phyloP scores from a whole-genome alignment of 306 rosid genomes.

The Dryas drummondii region DNA sequence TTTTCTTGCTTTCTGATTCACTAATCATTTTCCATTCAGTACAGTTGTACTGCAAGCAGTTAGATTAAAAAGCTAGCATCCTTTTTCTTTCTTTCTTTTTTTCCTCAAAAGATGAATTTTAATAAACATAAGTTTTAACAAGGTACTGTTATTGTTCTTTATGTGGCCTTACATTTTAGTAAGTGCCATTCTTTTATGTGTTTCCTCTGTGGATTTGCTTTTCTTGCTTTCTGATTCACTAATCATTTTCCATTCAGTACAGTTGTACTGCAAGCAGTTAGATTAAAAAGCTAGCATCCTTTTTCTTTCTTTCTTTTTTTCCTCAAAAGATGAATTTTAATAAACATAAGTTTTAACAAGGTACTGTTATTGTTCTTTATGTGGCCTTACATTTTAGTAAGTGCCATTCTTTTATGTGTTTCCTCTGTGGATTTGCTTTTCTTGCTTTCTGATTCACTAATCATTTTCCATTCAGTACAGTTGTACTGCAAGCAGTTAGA shows the following conservation, averaged over 20 bases:
- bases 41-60: not conserved
- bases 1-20: conserved; percentile 17
- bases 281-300: not conserved
- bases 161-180: conserved; percentile 19
- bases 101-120: not conserved
- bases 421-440: no score
- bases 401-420: no score
- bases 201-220: not conserved
- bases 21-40: not conserved
- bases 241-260: not conserved
- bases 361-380: no score
- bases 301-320: not conserved
- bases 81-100: not conserved
- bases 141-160: conserved; percentile 52
- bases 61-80: not conserved
- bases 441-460: no score
- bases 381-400: no score
- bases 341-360: no score
- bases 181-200: conserved; percentile 9
- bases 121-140: no score
- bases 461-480: no score
- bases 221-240: conserved; percentile 17
- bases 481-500: no score
- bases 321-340: not conserved
- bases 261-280: not conserved